These are phyloP conservation scores for Raffaelea ambrosiae DNA, from an alignment of 2,329 filamentous ascomycete genomes.

Conservation along the genomic window DNA sequence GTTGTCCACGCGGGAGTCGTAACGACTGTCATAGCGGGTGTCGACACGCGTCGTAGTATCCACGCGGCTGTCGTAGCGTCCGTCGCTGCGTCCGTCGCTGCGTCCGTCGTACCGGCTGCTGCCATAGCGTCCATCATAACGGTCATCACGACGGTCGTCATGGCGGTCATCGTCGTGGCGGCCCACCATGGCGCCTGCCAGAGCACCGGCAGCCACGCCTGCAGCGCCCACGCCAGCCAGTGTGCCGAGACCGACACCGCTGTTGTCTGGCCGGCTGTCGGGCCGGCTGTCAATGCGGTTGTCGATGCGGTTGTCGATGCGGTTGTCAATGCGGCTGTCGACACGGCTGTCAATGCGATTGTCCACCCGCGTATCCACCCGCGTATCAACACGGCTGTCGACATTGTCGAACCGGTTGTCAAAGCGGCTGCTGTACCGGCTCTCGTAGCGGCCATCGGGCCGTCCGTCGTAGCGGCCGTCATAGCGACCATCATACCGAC, in stretches of 20 bases:
- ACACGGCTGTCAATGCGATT: background rate
- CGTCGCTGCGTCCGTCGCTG: background rate
- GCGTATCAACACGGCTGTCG: background rate
- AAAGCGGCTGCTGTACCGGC: background rate
- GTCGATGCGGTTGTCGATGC: background rate
- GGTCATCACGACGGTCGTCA: background rate
- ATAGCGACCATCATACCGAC: background rate
- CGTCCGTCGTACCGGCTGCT: background rate
- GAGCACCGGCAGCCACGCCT: background rate
- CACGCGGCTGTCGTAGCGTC: background rate
- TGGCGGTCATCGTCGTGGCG: background rate
- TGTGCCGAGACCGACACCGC: background rate
- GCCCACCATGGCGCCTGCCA: background rate
- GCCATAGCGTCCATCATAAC: background rate
- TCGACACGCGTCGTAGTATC: background rate
- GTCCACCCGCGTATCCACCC: background rate
- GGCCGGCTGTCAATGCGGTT: background rate
- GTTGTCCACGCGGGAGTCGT: background rate
- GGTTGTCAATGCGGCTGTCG: background rate
- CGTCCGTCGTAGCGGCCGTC: background rate
- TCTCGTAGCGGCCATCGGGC: background rate
- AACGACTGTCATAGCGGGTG: background rate
- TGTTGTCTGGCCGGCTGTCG: background rate
- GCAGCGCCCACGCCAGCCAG: background rate
- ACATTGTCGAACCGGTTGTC: background rate